A percentile compares a stretch with the other conserved stretches of the same genome.
phyloP scores from a whole-genome alignment of 2,329 filamentous ascomycete species.

The Colletotrichum eremochloae region DNA sequence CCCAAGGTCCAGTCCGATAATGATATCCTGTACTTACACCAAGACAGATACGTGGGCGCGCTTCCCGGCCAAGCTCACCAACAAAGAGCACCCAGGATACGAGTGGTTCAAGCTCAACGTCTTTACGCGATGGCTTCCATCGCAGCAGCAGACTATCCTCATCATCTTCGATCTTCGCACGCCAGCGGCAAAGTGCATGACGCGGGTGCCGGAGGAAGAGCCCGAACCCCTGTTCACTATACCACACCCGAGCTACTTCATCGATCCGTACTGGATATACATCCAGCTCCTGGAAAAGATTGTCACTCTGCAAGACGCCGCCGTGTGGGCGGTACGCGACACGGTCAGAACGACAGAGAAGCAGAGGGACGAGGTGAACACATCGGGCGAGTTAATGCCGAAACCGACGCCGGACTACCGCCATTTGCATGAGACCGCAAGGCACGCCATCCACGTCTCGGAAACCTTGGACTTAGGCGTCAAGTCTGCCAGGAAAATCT shows the following conservation, averaged over 20 bases:
- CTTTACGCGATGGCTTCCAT: constrained; percentile 47
- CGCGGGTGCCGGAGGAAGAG: constrained; percentile 23
- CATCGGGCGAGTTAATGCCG: neutral
- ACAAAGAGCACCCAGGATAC: constrained; percentile 44
- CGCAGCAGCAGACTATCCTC: constrained; percentile 46
- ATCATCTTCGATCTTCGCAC: constrained; percentile 50
- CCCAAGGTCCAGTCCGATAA: neutral
- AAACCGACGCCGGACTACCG: constrained; percentile 52
- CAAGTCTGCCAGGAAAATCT: constrained; percentile 50
- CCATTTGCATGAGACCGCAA: constrained; percentile 56
- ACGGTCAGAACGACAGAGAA: constrained; percentile 53
- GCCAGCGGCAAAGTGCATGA: constrained; percentile 19
- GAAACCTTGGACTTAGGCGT: constrained; percentile 57
- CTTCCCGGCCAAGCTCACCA: constrained; percentile 48
- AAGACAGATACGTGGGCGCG: constrained; percentile 50
- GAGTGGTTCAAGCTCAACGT: constrained; percentile 54
- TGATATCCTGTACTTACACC: constrained; percentile 2
- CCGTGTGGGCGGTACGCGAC: constrained; percentile 57
- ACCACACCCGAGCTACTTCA: constrained; percentile 15
- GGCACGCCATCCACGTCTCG: constrained; percentile 59
- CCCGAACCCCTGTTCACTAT: constrained; percentile 13
- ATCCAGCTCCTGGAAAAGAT: constrained; percentile 49
- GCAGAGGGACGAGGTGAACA: neutral
- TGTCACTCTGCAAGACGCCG: constrained; percentile 49
- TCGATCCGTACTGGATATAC: constrained; percentile 56